Conservation (phyloP, 2,329 filamentous ascomycete genomes). For the Aureobasidium sp. region DNA sequence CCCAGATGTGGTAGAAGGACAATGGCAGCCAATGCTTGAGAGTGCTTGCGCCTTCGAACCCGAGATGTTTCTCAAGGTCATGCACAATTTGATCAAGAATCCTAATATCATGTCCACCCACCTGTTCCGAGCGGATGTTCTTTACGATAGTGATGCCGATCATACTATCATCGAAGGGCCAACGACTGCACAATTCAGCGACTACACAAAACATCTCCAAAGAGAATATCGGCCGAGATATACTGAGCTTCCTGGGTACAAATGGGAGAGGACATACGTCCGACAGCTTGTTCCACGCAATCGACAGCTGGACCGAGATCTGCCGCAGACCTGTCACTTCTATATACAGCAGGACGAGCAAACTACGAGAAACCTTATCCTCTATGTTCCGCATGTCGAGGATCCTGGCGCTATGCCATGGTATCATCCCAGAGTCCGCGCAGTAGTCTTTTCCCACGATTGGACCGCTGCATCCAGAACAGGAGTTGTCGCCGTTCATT, state of each 20-base stretch:
- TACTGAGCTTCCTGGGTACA: slow-evolving; percentile 24
- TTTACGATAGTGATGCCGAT: slow-evolving; percentile 45
- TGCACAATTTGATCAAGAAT: slow-evolving; percentile 68
- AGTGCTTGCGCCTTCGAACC: slow-evolving; percentile 54
- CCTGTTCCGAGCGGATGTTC: slow-evolving; percentile 70
- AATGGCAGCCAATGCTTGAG: slow-evolving; percentile 26
- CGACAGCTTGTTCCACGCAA: slow-evolving; percentile 77
- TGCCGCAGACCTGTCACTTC: slow-evolving; percentile 78
- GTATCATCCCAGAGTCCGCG: slow-evolving; percentile 73
- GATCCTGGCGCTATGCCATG: slow-evolving; percentile 62
- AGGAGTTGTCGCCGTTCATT: slow-evolving; percentile 44
- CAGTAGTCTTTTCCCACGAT: slow-evolving; percentile 66
- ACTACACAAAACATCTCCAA: slow-evolving; percentile 42
- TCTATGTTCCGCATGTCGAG: slow-evolving; percentile 69
- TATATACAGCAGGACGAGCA: slow-evolving; percentile 32
- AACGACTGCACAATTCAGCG: slow-evolving; percentile 27
- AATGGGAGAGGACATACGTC: slow-evolving; percentile 57
- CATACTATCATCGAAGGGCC: background rate
- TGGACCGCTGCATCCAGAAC: slow-evolving; percentile 7
- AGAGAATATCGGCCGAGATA: slow-evolving; percentile 28
- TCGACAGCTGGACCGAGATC: slow-evolving; percentile 59
- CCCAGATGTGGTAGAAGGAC: background rate
- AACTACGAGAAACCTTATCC: slow-evolving; percentile 48
- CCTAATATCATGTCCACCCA: slow-evolving; percentile 72
- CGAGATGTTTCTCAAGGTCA: slow-evolving; percentile 55